Conservation (phyloP, 2,329 filamentous ascomycete species). For the Thelonectria blattea region DNA sequence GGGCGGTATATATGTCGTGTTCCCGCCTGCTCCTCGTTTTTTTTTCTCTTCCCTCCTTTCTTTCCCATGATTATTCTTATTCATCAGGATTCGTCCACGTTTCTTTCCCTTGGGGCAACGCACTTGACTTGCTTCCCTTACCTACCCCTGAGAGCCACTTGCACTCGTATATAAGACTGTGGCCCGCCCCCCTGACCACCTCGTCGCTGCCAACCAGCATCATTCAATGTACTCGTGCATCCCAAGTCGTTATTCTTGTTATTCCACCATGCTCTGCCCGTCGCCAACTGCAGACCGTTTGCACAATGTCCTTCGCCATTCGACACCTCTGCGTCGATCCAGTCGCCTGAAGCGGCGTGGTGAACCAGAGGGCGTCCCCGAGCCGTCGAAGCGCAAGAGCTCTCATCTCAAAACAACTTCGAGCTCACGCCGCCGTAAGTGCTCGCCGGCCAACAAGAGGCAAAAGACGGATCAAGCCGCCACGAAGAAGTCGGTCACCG, state of each 20-base stretch:
- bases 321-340: constrained; percentile 1
- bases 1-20: constrained; percentile 27
- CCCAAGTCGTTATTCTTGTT: not conserved
- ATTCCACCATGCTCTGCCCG: constrained; percentile 3
- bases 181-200: not conserved
- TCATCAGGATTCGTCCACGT: constrained; percentile 25
- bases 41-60: constrained; percentile 25
- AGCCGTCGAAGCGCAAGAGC: not conserved
- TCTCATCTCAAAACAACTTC: too few relatives aligned
- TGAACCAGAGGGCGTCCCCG: not conserved
- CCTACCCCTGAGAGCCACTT: constrained; percentile 10
- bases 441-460: constrained; percentile 7
- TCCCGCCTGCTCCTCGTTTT: constrained; percentile 26
- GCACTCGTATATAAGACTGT: constrained; percentile 7
- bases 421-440: too few relatives aligned
- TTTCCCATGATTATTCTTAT: constrained; percentile 25
- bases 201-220: constrained; percentile 5
- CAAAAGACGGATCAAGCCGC: not conserved
- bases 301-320: constrained; percentile 2
- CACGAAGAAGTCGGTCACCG: not conserved
- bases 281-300: too few relatives aligned
- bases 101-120: constrained; percentile 7
- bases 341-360: not conserved
- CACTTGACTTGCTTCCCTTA: constrained; percentile 27
- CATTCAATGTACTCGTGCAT: not conserved